Evolutionary conservation across 345 rosid species (phyloP).

Genomic region (Hibiscus trionum): DNA sequence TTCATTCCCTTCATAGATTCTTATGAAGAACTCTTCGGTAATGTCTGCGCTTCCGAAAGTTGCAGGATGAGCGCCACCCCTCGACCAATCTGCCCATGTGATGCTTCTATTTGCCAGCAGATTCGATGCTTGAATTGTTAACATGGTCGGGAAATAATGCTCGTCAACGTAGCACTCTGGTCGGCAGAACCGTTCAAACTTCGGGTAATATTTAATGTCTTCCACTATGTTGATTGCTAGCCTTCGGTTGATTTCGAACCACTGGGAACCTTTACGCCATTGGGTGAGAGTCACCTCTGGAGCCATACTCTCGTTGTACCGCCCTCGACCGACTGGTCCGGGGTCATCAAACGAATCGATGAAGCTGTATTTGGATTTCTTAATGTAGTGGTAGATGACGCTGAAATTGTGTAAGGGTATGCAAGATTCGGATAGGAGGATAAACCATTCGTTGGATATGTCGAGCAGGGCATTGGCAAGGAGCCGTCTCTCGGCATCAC

Average conservation of each 20-base stretch:
- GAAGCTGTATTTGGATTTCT: conserved; percentile 61
- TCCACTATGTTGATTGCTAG: conserved; percentile 66
- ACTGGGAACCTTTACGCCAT: conserved; percentile 94
- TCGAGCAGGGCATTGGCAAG: conserved; percentile 90
- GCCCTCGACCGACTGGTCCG: conserved; percentile 81
- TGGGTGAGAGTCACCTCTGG: conserved; percentile 67
- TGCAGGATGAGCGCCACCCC: conserved; percentile 94
- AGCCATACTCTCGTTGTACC: conserved; percentile 63
- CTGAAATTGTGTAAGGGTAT: conserved; percentile 80
- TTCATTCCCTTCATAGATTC: conserved; percentile 27
- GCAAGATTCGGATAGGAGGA: conserved; percentile 93
- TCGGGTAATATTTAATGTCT: conserved; percentile 56
- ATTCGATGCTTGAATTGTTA: conserved; percentile 48
- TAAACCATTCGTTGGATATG: conserved; percentile 74
- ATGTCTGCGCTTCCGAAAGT: conserved; percentile 71
- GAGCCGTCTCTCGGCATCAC: conserved; percentile 93
- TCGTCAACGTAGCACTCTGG: conserved; percentile 91
- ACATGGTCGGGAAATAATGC: conserved; percentile 95
- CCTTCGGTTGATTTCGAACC: conserved; percentile 77
- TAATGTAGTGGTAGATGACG: conserved; percentile 55
- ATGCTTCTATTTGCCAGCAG: conserved; percentile 76
- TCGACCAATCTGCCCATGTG: conserved; percentile 97
- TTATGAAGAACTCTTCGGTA: conserved; percentile 53
- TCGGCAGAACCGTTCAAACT: conserved; percentile 61
- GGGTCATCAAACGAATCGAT: conserved; percentile 84